Evolutionary conservation across 2,329 filamentous ascomycete species (phyloP), one percentile per base, ranked within the genome.

Genomic region (Monosporascus ibericus): DNA sequence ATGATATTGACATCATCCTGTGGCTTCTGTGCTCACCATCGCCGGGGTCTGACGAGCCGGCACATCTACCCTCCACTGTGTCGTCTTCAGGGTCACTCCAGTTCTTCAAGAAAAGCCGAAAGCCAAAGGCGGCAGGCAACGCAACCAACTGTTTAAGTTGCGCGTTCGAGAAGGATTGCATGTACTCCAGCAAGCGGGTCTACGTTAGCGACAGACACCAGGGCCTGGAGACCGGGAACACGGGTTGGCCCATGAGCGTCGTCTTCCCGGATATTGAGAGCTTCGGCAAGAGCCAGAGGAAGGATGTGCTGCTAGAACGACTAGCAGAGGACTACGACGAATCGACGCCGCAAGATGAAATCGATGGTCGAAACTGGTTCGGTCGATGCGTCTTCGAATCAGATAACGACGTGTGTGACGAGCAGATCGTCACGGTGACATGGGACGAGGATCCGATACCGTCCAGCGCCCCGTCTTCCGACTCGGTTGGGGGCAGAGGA

Each of bases 251-350:
- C 0, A 79, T 96, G 51, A 86, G 87, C 57, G 88, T 96, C 52
- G 88, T 96, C n/a, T 81, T 90, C 44, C 90, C 90, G 0, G 92
- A 97, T 60, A 94, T 97, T 51, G 92, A 96, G 70, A 88, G 92
- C 57, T 83, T 84, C 50, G 76, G 81, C 17, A 61, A 74, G 7
- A 66, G 64, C n/a, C 65, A 65, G 47, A 69, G 68, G 48, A 61
- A 65, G 54, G 65, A 72, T 1, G 75, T 75, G 40, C 52, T 79
- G 20, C 53, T 64, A 8, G 36, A 53, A 0, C 54, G 50, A 2
- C 62, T 76, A 7, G 59, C 71, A 20, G 76, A 82, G 49, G 79
- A 84, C 63, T 84, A 85, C 53, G 72, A 77, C 15, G 64, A 70
- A 1, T 65, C 69, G 6, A 81, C 76, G 0, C 74, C 78, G 4